phyloP scores from a whole-genome alignment of 2,329 filamentous ascomycete genomes.

The Ceratocystis alfenasii region DNA sequence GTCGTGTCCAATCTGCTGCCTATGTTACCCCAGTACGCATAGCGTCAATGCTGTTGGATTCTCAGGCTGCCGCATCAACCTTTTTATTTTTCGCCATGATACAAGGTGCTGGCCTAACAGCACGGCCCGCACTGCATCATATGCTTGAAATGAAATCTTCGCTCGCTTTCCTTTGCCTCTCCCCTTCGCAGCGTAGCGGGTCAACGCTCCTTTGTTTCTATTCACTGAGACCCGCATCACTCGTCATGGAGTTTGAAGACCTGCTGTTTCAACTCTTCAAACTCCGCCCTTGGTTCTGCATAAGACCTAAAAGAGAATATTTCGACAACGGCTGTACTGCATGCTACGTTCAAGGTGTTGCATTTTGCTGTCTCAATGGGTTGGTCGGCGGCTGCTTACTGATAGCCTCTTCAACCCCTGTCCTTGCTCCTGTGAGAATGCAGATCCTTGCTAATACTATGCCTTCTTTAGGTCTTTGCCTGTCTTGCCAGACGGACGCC shows the following conservation, averaged over 20 bases:
- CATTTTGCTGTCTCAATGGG: not conserved
- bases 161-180: not conserved
- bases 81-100: not conserved
- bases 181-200: not conserved
- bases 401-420: not conserved
- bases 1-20: not conserved
- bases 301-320: not conserved
- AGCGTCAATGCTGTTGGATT: not conserved
- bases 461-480: not conserved
- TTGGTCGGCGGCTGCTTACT: not conserved
- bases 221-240: not conserved
- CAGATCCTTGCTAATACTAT: conserved; percentile 2
- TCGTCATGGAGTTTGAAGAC: not conserved
- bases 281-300: not conserved
- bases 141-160: not conserved
- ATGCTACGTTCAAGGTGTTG: not conserved
- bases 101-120: not conserved
- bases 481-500: not conserved
- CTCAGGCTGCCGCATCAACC: not conserved
- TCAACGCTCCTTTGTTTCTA: not conserved
- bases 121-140: not conserved
- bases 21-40: not conserved
- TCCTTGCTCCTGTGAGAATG: not conserved
- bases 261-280: not conserved
- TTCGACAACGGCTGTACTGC: not conserved